A percentile compares a stretch with the other conserved stretches of the same genome.
Conservation (phyloP, 306 rosid species). For the Sphenostylis stenocarpa region DNA sequence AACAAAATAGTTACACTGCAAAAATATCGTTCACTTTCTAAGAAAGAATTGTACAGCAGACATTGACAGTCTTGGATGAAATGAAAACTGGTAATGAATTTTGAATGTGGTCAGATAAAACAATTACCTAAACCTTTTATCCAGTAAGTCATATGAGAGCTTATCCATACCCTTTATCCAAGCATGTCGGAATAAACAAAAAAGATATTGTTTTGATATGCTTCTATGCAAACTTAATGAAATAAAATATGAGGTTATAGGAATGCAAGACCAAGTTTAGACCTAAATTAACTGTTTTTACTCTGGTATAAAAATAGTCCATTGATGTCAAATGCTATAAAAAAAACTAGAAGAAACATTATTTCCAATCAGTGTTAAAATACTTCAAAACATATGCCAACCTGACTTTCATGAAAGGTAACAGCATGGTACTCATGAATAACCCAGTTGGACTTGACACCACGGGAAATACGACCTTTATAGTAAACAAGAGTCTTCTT, state of each 20-base stretch:
- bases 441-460: conserved; percentile 48
- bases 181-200: neutral
- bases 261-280: no score
- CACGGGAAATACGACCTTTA: conserved; percentile 26
- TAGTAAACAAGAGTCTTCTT: conserved; percentile 68
- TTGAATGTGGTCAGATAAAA: no score
- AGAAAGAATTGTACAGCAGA: neutral
- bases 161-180: neutral
- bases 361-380: neutral
- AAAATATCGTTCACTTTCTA: no score
- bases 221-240: neutral
- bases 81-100: neutral
- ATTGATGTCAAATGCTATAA: neutral
- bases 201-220: no score
- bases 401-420: conserved; percentile 38
- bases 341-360: neutral
- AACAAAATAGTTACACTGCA: no score
- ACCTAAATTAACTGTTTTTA: no score
- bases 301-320: no score
- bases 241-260: no score
- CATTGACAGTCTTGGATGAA: neutral
- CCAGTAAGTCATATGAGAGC: neutral
- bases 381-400: neutral
- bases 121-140: neutral
- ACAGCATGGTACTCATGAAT: conserved; percentile 63